phyloP scores from a whole-genome alignment of 2,329 filamentous ascomycete species.

The Boeremia lycopersici region DNA sequence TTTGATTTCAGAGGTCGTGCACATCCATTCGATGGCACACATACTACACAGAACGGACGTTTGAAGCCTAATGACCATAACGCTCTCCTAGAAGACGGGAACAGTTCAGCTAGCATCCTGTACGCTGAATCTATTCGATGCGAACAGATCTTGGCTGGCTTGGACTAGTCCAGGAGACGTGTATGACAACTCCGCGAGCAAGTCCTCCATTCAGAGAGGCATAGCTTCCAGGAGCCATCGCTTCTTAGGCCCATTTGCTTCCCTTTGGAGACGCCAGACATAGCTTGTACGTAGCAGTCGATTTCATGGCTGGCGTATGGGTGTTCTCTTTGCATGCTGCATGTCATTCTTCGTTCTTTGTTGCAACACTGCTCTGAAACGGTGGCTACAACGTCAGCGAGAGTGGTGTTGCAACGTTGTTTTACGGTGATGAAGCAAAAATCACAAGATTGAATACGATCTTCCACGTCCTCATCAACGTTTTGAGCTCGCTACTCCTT shows the following conservation, averaged over 20 bases:
- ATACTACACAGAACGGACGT: background rate
- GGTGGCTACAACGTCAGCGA: background rate
- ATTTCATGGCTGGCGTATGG: conserved; percentile 28
- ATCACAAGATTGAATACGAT: conserved; percentile 7
- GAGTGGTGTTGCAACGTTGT: background rate
- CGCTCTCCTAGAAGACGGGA: background rate
- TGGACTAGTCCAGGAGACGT: background rate
- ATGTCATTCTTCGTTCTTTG: conserved; percentile 21
- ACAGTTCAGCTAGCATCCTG: background rate
- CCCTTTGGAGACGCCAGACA: background rate
- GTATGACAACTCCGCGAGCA: background rate
- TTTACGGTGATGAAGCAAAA: background rate
- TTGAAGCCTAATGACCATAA: background rate
- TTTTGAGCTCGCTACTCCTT: conserved; percentile 42
- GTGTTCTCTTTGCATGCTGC: conserved; percentile 22
- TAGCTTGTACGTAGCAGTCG: background rate
- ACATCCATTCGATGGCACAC: background rate
- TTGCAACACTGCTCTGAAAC: conserved; percentile 17
- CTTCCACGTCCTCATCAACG: conserved; percentile 58
- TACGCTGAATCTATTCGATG: background rate
- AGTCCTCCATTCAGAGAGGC: background rate
- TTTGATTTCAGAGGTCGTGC: background rate
- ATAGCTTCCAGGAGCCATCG: background rate
- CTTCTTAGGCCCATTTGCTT: background rate
- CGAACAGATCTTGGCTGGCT: background rate